A percentile compares a stretch with the other conserved stretches of the same genome.
These are phyloP conservation scores for Quercus alba DNA, from an alignment of 306 rosid species.

Conservation along the genomic window DNA sequence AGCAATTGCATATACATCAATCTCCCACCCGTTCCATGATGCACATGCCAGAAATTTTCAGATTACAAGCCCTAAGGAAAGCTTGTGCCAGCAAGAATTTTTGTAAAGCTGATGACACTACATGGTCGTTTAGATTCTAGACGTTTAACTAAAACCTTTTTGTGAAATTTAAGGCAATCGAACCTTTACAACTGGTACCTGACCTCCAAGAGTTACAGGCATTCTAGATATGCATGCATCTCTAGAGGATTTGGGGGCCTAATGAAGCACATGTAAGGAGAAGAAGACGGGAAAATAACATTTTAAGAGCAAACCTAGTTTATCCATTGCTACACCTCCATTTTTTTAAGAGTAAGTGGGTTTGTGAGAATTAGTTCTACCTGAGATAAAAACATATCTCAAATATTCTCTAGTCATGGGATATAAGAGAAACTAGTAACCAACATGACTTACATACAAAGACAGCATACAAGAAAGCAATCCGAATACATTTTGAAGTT, in stretches of 20 bases:
- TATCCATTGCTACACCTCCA: background rate
- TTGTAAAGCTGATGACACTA: too few species aligned
- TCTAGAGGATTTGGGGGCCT: background rate
- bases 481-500: background rate
- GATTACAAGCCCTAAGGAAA: too few species aligned
- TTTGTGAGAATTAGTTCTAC: background rate
- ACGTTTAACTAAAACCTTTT: too few species aligned
- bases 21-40: too few species aligned
- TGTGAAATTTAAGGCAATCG: too few species aligned
- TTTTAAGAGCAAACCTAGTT: background rate
- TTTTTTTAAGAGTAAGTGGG: background rate
- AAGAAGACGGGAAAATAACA: background rate
- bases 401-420: background rate
- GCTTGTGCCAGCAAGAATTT: too few species aligned
- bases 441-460: constrained; percentile 23
- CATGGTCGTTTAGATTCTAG: too few species aligned
- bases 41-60: too few species aligned
- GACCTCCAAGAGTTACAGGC: too few species aligned
- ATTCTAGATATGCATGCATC: too few species aligned
- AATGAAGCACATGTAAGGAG: background rate
- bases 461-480: background rate
- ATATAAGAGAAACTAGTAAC: background rate
- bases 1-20: too few species aligned
- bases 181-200: too few species aligned
- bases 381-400: background rate